Conservation (phyloP, 768 basidiomycete species). For the Lactarius tabidus region DNA sequence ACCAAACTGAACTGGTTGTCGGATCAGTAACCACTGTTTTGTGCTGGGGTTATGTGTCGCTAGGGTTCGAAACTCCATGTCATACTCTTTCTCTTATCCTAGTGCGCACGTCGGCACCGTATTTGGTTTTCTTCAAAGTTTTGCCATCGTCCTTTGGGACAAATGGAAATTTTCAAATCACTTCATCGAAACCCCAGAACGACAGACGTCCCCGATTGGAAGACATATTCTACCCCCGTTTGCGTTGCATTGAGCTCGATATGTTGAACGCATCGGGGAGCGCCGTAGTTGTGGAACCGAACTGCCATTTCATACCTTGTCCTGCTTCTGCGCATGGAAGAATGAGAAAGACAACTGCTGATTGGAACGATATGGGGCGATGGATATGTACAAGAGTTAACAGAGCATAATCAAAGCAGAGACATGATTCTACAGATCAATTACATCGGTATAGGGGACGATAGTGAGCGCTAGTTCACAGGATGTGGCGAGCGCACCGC, state of each 20-base stretch:
- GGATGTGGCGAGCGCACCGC: background rate
- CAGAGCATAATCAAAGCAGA: background rate
- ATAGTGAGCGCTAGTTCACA: background rate
- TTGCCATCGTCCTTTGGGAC: no score
- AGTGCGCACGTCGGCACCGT: background rate
- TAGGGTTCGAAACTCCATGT: background rate
- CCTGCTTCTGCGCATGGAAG: background rate
- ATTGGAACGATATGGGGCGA: slow-evolving; percentile 7
- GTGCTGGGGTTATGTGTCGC: background rate
- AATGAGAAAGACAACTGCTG: background rate
- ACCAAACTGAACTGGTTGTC: background rate
- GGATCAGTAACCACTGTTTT: background rate
- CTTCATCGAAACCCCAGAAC: background rate
- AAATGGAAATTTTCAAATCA: background rate
- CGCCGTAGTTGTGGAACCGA: background rate
- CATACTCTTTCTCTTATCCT: background rate
- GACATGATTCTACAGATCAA: slow-evolving; percentile 2
- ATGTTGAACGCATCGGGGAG: background rate
- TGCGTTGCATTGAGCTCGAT: background rate
- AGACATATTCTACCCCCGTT: background rate
- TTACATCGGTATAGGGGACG: background rate
- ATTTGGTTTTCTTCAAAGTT: background rate
- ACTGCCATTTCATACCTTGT: background rate
- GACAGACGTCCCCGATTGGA: background rate
- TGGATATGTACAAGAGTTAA: slow-evolving; percentile 9